These are phyloP conservation scores for Chionographis japonica DNA, from an alignment of 106 monocot genomes.

Conservation along the genomic window DNA sequence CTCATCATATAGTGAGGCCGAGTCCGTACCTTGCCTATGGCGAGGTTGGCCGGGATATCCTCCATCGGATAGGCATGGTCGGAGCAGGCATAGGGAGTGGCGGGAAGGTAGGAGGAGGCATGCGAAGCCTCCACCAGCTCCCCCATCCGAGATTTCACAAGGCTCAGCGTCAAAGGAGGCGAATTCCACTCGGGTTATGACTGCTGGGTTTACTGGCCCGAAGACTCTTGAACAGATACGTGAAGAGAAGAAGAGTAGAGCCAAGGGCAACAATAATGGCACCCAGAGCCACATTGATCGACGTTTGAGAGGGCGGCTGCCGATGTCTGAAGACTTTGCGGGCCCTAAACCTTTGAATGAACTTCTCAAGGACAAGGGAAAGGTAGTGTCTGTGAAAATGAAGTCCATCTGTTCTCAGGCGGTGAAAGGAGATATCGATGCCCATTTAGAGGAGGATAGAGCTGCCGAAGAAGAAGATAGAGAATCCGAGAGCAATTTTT, in stretches of 20 bases:
- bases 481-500: neutral
- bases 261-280: neutral
- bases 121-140: neutral
- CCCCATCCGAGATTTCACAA: slow-evolving; percentile 10
- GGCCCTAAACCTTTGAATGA: slow-evolving; percentile 49
- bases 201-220: slow-evolving; percentile 30
- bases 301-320: neutral
- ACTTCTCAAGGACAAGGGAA: slow-evolving; percentile 35
- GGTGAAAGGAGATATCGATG: neutral
- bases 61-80: slow-evolving; percentile 1
- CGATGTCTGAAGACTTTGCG: slow-evolving; percentile 21
- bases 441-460: neutral
- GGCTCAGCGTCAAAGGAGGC: slow-evolving; percentile 4
- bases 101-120: slow-evolving; percentile 13
- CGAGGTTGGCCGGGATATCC: slow-evolving; percentile 3
- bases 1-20: slow-evolving; percentile 1
- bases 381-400: neutral
- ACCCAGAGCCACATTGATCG: neutral
- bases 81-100: slow-evolving; percentile 15
- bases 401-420: neutral
- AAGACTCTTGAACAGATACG: slow-evolving; percentile 53
- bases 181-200: neutral
- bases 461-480: slow-evolving; percentile 1
- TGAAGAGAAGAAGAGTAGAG: slow-evolving; percentile 41
- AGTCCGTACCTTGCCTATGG: neutral